These are phyloP conservation scores for Rubroshorea leprosula DNA, from an alignment of 345 rosid species.

Conservation along the genomic window DNA sequence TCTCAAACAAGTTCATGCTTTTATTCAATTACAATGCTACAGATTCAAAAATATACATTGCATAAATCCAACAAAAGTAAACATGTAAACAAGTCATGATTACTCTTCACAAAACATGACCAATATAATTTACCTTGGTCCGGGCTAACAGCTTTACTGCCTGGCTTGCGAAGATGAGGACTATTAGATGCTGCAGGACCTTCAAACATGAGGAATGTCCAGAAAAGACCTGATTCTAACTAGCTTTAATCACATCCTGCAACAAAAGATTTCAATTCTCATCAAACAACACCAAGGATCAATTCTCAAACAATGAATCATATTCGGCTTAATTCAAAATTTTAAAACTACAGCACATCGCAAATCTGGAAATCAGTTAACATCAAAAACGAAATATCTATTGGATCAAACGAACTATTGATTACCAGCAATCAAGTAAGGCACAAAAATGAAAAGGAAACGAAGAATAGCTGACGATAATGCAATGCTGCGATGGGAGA, in stretches of 20 bases:
- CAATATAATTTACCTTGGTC: conserved; percentile 51
- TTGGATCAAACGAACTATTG: not conserved
- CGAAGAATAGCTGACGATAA: not conserved
- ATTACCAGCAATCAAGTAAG: not conserved
- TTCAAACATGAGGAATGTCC: conserved; percentile 54
- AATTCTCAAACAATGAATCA: not conserved
- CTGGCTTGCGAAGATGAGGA: conserved; percentile 77
- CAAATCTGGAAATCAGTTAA: not conserved
- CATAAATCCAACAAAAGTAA: not conserved
- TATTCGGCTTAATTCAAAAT: not conserved
- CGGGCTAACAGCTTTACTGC: conserved; percentile 53
- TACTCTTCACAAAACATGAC: not conserved
- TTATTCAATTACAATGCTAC: not conserved
- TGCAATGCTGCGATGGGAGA: not conserved
- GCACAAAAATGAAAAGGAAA: too few species aligned
- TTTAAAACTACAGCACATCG: not conserved
- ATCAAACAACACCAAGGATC: not conserved
- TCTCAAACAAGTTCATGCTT: not conserved
- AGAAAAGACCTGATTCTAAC: not conserved
- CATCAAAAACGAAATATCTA: not conserved
- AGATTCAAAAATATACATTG: not conserved
- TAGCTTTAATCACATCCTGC: conserved; percentile 9
- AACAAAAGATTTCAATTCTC: not conserved
- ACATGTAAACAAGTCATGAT: not conserved
- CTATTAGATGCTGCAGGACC: conserved; percentile 42